phyloP scores from a whole-genome alignment of 495 filamentous ascomycete species.

The Annulohypoxylon nitens region DNA sequence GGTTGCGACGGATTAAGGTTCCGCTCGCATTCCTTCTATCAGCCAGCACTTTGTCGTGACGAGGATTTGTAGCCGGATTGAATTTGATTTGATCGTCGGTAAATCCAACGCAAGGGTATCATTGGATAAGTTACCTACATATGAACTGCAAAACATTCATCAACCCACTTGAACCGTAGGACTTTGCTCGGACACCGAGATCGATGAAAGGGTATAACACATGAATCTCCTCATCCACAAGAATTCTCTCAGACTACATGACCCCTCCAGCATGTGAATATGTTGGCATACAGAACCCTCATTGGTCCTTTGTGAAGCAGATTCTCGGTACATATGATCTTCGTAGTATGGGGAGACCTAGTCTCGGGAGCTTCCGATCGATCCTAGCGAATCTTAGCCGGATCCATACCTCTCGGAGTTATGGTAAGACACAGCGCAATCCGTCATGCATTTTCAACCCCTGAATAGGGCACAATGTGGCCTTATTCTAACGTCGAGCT shows the following conservation, averaged over 20 bases:
- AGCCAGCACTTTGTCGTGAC: neutral
- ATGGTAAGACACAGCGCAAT: neutral
- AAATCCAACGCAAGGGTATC: neutral
- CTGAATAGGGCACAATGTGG: too few relatives aligned
- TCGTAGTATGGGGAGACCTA: neutral
- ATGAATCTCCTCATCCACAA: neutral
- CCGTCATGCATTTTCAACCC: neutral
- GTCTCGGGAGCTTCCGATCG: constrained; percentile 25
- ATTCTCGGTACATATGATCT: constrained; percentile 1
- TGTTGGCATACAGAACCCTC: neutral
- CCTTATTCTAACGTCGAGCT: constrained; percentile 8
- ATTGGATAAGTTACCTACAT: neutral
- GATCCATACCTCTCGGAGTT: neutral
- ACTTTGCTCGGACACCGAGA: neutral
- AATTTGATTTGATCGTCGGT: neutral
- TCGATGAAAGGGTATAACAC: neutral
- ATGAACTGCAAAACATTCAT: neutral
- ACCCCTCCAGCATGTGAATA: too few relatives aligned
- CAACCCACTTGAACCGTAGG: neutral
- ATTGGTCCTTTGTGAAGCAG: neutral
- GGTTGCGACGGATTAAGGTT: neutral
- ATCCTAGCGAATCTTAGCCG: neutral
- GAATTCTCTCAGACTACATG: neutral
- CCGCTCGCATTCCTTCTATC: constrained; percentile 4
- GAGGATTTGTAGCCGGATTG: neutral